These are phyloP conservation scores for Blastobotrys illinoisensis DNA, from an alignment of 1,139 yeast genomes.

Conservation along the genomic window DNA sequence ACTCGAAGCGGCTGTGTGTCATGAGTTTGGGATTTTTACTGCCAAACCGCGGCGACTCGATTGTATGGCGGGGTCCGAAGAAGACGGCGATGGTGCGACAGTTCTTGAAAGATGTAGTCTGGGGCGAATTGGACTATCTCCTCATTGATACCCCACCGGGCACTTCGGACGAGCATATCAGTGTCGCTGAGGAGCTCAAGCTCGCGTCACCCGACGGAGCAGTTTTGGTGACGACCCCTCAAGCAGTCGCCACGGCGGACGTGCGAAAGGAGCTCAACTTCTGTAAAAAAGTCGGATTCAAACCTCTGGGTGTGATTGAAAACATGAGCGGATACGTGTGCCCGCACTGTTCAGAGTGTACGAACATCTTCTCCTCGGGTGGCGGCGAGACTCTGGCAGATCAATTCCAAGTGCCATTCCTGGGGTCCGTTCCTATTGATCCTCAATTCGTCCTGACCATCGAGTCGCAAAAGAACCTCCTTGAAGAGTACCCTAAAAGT, in stretches of 20 bases:
- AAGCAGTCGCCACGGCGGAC: conserved; percentile 85
- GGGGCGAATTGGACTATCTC: conserved; percentile 81
- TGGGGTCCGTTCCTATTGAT: conserved; percentile 90
- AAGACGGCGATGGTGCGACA: conserved; percentile 97
- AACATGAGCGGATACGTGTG: conserved; percentile 97
- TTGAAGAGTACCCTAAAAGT: background rate
- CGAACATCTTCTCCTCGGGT: conserved; percentile 86
- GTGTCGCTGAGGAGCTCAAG: conserved; percentile 85
- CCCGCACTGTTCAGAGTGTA: conserved; percentile 82
- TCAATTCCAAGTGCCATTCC: conserved; percentile 54
- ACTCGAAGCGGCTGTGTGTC: conserved; percentile 39
- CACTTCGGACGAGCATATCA: conserved; percentile 95
- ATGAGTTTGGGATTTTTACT: conserved; percentile 91
- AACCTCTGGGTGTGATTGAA: conserved; percentile 81
- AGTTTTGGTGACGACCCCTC: conserved; percentile 93
- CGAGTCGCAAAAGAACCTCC: conserved; percentile 39
- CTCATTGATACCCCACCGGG: conserved; percentile 98
- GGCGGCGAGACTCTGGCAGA: conserved; percentile 79
- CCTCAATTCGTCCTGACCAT: conserved; percentile 84
- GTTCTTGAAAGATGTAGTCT: conserved; percentile 80
- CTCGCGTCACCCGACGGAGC: conserved; percentile 84
- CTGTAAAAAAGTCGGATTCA: conserved; percentile 78
- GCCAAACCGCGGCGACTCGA: conserved; percentile 78
- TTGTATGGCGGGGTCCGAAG: conserved; percentile 98
- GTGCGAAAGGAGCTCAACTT: conserved; percentile 92